Percentiles rank a stretch among this genome's conserved stretches.
These are phyloP conservation scores for Penicillium crystallinum DNA, from an alignment of 495 filamentous ascomycete species.

Conservation along the genomic window DNA sequence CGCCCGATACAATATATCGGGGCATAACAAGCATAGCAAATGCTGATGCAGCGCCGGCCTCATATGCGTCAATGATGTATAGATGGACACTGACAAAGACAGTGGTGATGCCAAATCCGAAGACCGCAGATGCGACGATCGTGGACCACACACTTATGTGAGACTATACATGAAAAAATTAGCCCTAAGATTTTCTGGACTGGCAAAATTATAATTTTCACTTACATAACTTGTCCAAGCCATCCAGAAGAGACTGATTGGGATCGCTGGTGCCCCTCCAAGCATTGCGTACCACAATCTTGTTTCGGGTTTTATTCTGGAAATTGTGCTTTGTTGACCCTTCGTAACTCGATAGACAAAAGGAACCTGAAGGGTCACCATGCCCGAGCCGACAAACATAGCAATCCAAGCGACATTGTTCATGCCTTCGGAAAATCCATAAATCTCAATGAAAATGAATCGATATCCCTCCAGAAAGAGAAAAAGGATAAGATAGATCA, in stretches of 20 bases:
- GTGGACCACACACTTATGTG: slow-evolving; percentile 49
- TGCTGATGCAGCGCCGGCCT: slow-evolving; percentile 26
- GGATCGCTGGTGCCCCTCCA: slow-evolving; percentile 48
- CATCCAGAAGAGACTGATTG: slow-evolving; percentile 58
- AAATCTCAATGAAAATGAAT: slow-evolving; percentile 53
- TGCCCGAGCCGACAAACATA: slow-evolving; percentile 49
- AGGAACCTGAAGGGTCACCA: slow-evolving; percentile 39
- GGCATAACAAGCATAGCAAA: slow-evolving; percentile 43
- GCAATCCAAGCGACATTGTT: slow-evolving; percentile 50
- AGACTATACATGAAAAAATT: slow-evolving; percentile 15
- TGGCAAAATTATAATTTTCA: not conserved
- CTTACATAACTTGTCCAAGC: slow-evolving; percentile 49
- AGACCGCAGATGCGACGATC: slow-evolving; percentile 39
- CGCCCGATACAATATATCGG: slow-evolving; percentile 45
- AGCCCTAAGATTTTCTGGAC: not conserved
- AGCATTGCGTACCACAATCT: slow-evolving; percentile 55
- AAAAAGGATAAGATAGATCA: slow-evolving; percentile 60
- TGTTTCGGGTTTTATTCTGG: slow-evolving; percentile 41
- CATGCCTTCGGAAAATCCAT: slow-evolving; percentile 43
- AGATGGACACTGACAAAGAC: slow-evolving; percentile 45
- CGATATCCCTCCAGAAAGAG: slow-evolving; percentile 57
- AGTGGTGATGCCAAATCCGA: slow-evolving; percentile 46
- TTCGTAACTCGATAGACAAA: slow-evolving; percentile 34
- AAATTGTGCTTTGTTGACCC: slow-evolving; percentile 7
- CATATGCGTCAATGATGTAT: slow-evolving; percentile 51